These are phyloP conservation scores for Clitopilus passeckerianus DNA, from an alignment of 768 basidiomycete species.

Conservation along the genomic window DNA sequence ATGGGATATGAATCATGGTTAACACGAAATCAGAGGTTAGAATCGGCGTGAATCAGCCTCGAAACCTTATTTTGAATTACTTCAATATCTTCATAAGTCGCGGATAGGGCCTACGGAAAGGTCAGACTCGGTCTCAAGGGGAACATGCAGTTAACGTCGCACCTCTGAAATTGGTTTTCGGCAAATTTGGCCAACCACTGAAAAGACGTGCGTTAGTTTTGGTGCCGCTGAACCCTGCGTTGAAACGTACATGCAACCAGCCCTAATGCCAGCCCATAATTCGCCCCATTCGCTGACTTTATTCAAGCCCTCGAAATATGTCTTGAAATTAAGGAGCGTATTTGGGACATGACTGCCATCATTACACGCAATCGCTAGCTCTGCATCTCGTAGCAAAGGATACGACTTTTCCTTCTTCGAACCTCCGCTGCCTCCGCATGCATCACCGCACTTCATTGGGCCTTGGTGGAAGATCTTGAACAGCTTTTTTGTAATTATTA, in stretches of 20 bases:
- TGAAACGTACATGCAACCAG: conserved; percentile 24
- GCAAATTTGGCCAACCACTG: conserved; percentile 19
- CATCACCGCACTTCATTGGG: background rate
- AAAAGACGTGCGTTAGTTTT: background rate
- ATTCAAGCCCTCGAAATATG: conserved; percentile 20
- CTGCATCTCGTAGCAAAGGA: conserved; percentile 11
- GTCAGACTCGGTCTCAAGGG: background rate
- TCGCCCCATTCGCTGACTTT: conserved; percentile 24
- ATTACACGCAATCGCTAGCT: conserved; percentile 23
- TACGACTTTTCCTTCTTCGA: background rate
- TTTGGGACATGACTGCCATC: conserved; percentile 27
- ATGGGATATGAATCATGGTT: no score
- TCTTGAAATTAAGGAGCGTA: conserved; percentile 19
- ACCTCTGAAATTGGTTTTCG: conserved; percentile 19
- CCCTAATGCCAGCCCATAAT: conserved; percentile 21
- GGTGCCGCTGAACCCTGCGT: background rate
- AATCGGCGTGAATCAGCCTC: no score
- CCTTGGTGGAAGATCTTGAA: conserved; percentile 12
- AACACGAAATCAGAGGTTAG: no score
- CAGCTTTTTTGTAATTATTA: no score
- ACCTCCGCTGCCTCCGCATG: conserved; percentile 15
- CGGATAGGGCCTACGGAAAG: conserved; percentile 17
- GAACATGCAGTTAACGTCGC: background rate
- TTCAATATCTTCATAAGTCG: no score
- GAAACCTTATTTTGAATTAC: no score